Conservation (phyloP, 176 grass and related monocot species). For the Hordeum marinum region DNA sequence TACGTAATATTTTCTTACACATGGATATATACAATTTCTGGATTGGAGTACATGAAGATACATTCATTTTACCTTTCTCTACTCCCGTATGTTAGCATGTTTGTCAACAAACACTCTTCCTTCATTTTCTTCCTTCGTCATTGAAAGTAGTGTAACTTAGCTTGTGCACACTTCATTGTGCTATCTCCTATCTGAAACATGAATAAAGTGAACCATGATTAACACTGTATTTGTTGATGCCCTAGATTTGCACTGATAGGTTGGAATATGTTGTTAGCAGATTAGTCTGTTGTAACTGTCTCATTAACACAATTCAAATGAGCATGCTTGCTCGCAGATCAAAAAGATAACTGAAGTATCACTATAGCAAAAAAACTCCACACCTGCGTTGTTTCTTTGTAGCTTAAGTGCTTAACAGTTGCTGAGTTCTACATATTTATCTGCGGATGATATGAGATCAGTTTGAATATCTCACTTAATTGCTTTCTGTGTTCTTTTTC, state of each 20-base stretch:
- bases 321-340: not conserved
- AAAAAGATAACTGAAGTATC: not conserved
- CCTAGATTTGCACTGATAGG: not conserved
- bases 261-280: not conserved
- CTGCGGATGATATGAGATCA: not conserved
- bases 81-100: too few relatives aligned
- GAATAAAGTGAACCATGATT: not conserved
- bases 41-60: too few relatives aligned
- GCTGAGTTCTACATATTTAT: not conserved
- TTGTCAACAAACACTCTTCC: too few relatives aligned
- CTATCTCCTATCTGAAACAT: not conserved
- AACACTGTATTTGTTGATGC: not conserved
- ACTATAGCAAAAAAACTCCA: not conserved
- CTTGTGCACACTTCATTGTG: not conserved
- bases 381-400: not conserved
- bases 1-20: too few relatives aligned
- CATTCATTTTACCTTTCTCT: too few relatives aligned
- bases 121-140: too few relatives aligned
- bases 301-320: not conserved
- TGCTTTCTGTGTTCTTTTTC: not conserved
- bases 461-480: slow-evolving; percentile 1
- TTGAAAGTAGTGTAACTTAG: too few relatives aligned
- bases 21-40: too few relatives aligned
- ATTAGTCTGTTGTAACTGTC: not conserved
- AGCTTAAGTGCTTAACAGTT: not conserved